Conservation (phyloP, 805 yeast species). For the Debaryomyces tyrocola region DNA sequence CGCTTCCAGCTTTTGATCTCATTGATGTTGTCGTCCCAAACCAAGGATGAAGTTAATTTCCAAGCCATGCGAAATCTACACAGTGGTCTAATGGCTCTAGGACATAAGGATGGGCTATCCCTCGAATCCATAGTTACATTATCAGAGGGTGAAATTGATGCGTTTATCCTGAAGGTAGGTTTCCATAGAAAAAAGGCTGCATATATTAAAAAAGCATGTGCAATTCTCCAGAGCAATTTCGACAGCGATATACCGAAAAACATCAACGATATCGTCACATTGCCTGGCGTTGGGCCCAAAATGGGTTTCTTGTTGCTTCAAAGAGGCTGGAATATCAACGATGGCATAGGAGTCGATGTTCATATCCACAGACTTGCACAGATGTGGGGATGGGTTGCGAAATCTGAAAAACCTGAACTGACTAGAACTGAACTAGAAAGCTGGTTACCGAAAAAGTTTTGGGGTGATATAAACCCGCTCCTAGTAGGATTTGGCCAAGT, state of each 20-base stretch:
- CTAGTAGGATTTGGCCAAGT: conserved; percentile 94
- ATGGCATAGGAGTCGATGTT: conserved; percentile 93
- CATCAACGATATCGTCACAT: conserved; percentile 57
- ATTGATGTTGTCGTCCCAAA: conserved; percentile 86
- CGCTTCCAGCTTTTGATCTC: conserved; percentile 78
- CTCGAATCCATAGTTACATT: conserved; percentile 52
- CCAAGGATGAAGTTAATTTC: conserved; percentile 84
- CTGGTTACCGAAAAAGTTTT: conserved; percentile 72
- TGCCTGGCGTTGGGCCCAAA: conserved; percentile 96
- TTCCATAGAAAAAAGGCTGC: conserved; percentile 80
- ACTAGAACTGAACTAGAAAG: conserved; percentile 66
- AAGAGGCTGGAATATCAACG: conserved; percentile 72
- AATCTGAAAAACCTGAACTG: conserved; percentile 65
- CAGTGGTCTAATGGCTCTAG: conserved; percentile 36
- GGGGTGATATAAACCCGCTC: conserved; percentile 85
- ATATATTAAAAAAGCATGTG: conserved; percentile 63
- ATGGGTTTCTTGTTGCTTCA: conserved; percentile 86
- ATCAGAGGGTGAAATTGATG: conserved; percentile 59
- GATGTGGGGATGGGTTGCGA: conserved; percentile 75
- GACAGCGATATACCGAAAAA: conserved; percentile 73
- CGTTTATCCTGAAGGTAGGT: conserved; percentile 75
- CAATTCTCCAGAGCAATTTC: conserved; percentile 48
- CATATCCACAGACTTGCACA: conserved; percentile 81
- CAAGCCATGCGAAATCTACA: conserved; percentile 68
- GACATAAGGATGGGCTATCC: conserved; percentile 52